Percentiles rank a stretch among this genome's conserved stretches.
Conservation (phyloP, 192 early-diverging fungal genomes). For the Entomortierella chlamydospora region DNA sequence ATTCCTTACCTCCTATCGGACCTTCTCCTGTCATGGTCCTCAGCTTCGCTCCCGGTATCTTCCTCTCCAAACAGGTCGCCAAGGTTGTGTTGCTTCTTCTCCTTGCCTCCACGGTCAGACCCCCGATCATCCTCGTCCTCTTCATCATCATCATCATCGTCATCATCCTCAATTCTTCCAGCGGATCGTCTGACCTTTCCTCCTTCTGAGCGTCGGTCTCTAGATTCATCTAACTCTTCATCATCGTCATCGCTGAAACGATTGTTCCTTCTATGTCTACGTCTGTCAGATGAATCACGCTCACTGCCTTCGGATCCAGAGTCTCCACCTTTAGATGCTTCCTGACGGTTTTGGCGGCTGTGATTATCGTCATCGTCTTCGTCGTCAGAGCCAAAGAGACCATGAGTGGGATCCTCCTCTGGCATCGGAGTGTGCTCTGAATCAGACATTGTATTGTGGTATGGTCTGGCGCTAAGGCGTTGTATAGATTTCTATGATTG, state of each 20-base stretch:
- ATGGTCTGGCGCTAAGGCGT: too few relatives aligned
- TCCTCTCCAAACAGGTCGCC: constrained; percentile 45
- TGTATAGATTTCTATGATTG: too few relatives aligned
- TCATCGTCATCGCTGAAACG: constrained; percentile 43
- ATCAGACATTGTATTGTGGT: constrained; percentile 37
- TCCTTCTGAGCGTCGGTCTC: neutral
- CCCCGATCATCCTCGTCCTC: constrained; percentile 18
- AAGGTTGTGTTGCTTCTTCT: neutral
- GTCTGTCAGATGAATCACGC: constrained; percentile 9
- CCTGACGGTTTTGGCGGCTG: constrained; percentile 1
- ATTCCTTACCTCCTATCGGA: constrained; percentile 21
- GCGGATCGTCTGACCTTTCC: constrained; percentile 26
- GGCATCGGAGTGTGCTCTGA: constrained; percentile 42
- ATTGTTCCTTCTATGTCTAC: constrained; percentile 31
- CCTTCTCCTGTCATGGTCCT: neutral
- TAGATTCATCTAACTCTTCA: constrained; percentile 11
- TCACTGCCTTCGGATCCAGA: constrained; percentile 28
- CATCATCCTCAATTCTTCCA: constrained; percentile 37
- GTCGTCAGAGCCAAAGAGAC: constrained; percentile 49
- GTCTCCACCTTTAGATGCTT: neutral
- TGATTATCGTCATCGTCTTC: constrained; percentile 42
- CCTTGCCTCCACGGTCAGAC: neutral
- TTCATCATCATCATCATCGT: constrained; percentile 32
- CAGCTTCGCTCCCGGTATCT: constrained; percentile 33
- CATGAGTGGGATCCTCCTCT: constrained; percentile 40